Evolutionary conservation across 2,329 filamentous ascomycete species (phyloP).

Genomic region (Penicillium sp.): DNA sequence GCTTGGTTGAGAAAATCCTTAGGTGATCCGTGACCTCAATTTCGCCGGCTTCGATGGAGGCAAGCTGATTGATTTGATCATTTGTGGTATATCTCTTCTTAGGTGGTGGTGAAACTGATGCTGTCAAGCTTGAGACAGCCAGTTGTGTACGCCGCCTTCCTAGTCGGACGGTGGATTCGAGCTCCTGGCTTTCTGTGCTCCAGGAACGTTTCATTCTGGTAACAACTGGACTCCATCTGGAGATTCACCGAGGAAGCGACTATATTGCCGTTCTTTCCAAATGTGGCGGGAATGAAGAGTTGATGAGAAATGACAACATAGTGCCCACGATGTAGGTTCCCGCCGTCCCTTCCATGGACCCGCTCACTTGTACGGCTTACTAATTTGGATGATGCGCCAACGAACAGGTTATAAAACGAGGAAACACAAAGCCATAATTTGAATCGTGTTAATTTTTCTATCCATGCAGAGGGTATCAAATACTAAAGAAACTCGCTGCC

Average conservation of each 20-base stretch:
- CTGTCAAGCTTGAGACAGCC: conserved; percentile 20
- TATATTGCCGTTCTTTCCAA: background rate
- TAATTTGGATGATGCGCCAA: too few relatives aligned
- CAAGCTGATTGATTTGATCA: conserved; percentile 26
- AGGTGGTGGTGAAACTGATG: conserved; percentile 33
- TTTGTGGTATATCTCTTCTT: background rate
- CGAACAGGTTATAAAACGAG: too few relatives aligned
- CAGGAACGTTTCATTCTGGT: conserved; percentile 19
- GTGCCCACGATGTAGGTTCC: too few relatives aligned
- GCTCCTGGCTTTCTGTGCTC: conserved; percentile 7
- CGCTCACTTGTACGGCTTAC: too few relatives aligned
- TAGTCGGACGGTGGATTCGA: background rate
- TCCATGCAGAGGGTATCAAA: background rate
- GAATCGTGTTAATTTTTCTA: background rate
- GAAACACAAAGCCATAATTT: too few relatives aligned
- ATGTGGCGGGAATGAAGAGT: background rate
- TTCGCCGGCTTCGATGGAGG: conserved; percentile 56
- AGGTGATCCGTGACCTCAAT: conserved; percentile 52
- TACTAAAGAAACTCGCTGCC: background rate
- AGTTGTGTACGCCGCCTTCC: background rate
- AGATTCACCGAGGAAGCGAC: background rate
- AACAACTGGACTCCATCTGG: background rate
- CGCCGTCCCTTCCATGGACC: too few relatives aligned
- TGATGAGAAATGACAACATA: too few relatives aligned
- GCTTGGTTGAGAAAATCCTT: conserved; percentile 48